Evolutionary conservation across 345 rosid species (phyloP), one percentile per base, ranked within the genome.

Genomic region (Diplotaxis tenuifolia): DNA sequence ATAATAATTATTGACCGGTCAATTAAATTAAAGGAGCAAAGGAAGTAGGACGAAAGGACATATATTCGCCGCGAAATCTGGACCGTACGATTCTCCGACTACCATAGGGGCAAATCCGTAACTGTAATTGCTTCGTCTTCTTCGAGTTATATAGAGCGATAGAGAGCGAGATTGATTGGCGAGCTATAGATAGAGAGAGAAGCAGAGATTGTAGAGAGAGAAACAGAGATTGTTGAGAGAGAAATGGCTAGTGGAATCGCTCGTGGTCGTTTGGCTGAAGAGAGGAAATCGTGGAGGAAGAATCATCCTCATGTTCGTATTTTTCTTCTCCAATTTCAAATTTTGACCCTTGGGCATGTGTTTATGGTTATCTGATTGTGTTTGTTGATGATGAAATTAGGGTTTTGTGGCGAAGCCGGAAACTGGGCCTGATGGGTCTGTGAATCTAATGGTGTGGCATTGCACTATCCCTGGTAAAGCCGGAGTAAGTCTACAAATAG

Each of bases 381-480:
- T 22, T 45, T 25, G 0, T 32, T 11, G 70, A 68, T 79, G 59
- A 53, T 19, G 68, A 27, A 75, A 57, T 79, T 87, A 91, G 98
- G 97, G 98, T 82, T 94, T 94, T 80, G 98, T 91, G 40, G 98
- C 98, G 52, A 94, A 91, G 79, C 98, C 98, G 14, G 98, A 91
- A 82, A 87, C 87, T 10, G 34, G 68, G 70, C 67, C 83, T n/a
- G 97, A 94, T 80, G 96, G 98, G 7, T 72, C 88, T 3, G 88
- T 89, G 71, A 89, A 94, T 89, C 72, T 94, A 83, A 89, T 94
- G 98, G 85, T 82, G 58, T 94, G 98, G 98, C 91, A 91, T 83
- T 94, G 98, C 80, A 89, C 86, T n/a, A 94, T 94, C 3, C 98
- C 98, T 83, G 98, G 98, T 3, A 94, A 94, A 84, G 76, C 93